phyloP scores from a whole-genome alignment of 257 asterid genomes.

The Solanum sparsipilum region DNA sequence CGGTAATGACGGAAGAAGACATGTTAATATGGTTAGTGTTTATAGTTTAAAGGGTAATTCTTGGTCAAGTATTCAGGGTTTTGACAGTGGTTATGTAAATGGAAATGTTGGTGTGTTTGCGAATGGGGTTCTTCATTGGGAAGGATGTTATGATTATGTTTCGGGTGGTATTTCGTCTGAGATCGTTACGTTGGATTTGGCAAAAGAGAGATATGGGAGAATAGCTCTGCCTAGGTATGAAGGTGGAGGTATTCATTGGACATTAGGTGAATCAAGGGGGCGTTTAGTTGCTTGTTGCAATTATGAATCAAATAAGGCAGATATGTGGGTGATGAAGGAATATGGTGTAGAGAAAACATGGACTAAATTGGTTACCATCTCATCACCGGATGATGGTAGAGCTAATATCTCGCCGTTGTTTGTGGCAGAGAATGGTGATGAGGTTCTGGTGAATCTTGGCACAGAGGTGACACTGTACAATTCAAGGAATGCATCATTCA shows the following conservation, averaged over 20 bases:
- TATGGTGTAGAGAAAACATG: slow-evolving; percentile 25
- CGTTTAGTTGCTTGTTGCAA: slow-evolving; percentile 5
- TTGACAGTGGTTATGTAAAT: not conserved
- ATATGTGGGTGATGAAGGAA: slow-evolving; percentile 33
- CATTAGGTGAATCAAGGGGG: slow-evolving; percentile 7
- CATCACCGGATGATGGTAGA: not conserved
- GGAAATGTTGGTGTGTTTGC: slow-evolving; percentile 7
- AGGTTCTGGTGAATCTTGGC: slow-evolving; percentile 1
- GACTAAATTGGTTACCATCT: slow-evolving; percentile 12
- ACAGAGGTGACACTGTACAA: slow-evolving; percentile 10
- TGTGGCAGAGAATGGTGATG: slow-evolving; percentile 17
- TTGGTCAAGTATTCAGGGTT: slow-evolving; percentile 8
- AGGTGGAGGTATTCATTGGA: not conserved
- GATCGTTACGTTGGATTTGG: slow-evolving; percentile 9
- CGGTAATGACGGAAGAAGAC: not conserved
- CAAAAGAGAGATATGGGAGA: not conserved
- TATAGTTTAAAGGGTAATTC: slow-evolving; percentile 14
- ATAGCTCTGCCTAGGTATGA: not conserved
- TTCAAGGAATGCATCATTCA: not conserved
- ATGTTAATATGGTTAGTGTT: not conserved
- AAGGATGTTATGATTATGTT: not conserved
- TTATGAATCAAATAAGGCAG: not conserved
- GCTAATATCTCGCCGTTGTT: slow-evolving; percentile 1
- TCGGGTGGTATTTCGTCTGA: not conserved
- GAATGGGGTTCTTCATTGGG: slow-evolving; percentile 24